These are phyloP conservation scores for Yamadazyma nakazawae DNA, from an alignment of 805 yeast genomes.

Conservation along the genomic window DNA sequence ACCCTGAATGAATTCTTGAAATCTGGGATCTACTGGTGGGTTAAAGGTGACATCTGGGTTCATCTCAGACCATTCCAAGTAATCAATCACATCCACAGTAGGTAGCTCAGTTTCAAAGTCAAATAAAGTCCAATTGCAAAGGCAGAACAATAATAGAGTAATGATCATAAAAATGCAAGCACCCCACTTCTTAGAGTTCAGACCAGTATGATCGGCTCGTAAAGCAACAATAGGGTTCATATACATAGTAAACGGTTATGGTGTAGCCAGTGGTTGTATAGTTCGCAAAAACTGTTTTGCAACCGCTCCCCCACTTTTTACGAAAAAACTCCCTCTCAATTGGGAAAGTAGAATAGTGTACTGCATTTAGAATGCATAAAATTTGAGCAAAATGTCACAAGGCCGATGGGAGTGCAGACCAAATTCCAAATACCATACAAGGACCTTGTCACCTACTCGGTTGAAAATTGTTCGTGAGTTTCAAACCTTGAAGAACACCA, in stretches of 20 bases:
- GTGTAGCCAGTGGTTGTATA: background rate
- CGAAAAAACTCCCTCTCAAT: too few relatives aligned
- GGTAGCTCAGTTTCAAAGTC: constrained; percentile 11
- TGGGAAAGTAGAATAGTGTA: background rate
- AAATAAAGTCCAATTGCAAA: constrained; percentile 1
- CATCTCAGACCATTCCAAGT: constrained; percentile 1
- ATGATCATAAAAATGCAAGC: background rate
- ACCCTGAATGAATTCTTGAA: constrained; percentile 6
- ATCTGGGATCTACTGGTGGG: background rate
- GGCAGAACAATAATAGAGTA: background rate
- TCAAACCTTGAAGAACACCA: too few relatives aligned
- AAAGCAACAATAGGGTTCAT: background rate
- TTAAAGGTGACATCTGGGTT: background rate
- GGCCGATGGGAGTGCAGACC: too few relatives aligned
- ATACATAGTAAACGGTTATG: constrained; percentile 11
- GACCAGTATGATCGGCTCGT: background rate
- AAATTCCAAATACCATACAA: too few relatives aligned
- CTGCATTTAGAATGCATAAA: background rate
- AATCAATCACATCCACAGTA: constrained; percentile 16
- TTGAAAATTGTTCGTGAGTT: too few relatives aligned
- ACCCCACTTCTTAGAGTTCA: background rate
- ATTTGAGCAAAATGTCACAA: too few relatives aligned
- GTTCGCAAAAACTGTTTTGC: constrained; percentile 24
- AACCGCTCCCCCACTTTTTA: constrained; percentile 5
- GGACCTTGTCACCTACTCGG: too few relatives aligned